Evolutionary conservation across 768 basidiomycete species (phyloP).

Genomic region (Steccherinum ochraceum): DNA sequence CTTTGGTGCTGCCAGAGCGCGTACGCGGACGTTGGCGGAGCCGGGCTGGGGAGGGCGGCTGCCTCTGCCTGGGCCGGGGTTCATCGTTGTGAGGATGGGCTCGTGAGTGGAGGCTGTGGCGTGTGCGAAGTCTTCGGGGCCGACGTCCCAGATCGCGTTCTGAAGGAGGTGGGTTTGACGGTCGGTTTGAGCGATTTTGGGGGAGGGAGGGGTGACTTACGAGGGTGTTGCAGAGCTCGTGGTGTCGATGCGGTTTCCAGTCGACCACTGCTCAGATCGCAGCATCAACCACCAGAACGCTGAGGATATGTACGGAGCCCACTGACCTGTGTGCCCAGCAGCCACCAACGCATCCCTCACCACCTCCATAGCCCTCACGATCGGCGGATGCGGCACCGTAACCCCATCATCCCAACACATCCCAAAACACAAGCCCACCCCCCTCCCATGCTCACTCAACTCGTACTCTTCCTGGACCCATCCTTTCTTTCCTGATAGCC

Average conservation of each 20-base stretch:
- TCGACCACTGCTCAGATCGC: constrained; percentile 48
- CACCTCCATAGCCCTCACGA: constrained; percentile 51
- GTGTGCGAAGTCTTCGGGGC: constrained; percentile 14
- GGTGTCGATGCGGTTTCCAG: constrained; percentile 56
- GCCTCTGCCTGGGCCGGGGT: background rate
- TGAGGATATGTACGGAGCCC: too few relatives aligned
- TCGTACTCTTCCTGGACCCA: constrained; percentile 42
- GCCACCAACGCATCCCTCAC: constrained; percentile 49
- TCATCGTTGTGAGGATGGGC: constrained; percentile 20
- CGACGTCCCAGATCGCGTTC: constrained; percentile 12
- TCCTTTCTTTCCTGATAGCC: constrained; percentile 36
- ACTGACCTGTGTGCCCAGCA: constrained; percentile 60
- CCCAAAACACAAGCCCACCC: constrained; percentile 39
- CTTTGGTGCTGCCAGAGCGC: constrained; percentile 66
- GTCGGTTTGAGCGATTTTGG: background rate
- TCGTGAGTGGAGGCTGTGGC: constrained; percentile 15
- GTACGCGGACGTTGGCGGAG: constrained; percentile 31
- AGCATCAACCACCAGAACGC: background rate
- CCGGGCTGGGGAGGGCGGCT: background rate
- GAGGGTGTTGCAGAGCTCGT: constrained; percentile 32
- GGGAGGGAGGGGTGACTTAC: constrained; percentile 26
- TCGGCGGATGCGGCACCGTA: constrained; percentile 56
- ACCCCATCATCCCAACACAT: constrained; percentile 63
- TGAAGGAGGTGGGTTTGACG: background rate
- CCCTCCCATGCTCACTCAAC: constrained; percentile 41